Percentiles rank a stretch among this genome's conserved stretches.
phyloP scores from a whole-genome alignment of 2,329 filamentous ascomycete genomes.

The Cercospora zeae-maydis region DNA sequence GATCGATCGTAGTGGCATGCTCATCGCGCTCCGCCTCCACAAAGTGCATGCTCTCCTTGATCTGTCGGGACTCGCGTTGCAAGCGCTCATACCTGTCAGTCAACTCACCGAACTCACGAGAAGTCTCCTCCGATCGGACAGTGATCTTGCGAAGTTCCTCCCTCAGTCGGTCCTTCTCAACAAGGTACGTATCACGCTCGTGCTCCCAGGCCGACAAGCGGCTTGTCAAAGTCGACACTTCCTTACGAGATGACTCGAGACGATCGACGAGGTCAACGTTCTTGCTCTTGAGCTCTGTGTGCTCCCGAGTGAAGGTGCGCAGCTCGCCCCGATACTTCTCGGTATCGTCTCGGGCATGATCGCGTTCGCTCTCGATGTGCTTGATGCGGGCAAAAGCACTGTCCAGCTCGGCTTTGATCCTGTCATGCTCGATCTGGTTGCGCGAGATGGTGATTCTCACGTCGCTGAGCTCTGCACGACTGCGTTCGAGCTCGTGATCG shows the following conservation, averaged over 20 bases:
- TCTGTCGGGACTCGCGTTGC: constrained; percentile 28
- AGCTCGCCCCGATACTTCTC: constrained; percentile 31
- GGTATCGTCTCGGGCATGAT: constrained; percentile 27
- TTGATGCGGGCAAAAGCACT: constrained; percentile 22
- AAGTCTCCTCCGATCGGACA: constrained; percentile 25
- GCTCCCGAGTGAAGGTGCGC: constrained; percentile 30
- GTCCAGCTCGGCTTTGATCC: constrained; percentile 28
- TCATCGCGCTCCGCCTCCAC: constrained; percentile 34
- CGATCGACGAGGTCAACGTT: constrained; percentile 26
- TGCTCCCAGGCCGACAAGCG: constrained; percentile 29
- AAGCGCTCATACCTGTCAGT: constrained; percentile 29
- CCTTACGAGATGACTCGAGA: constrained; percentile 29
- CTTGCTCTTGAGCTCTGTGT: constrained; percentile 29
- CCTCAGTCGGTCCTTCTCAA: constrained; percentile 32
- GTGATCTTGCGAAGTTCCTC: constrained; percentile 31
- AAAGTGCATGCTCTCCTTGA: constrained; percentile 28
- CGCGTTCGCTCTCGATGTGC: constrained; percentile 28
- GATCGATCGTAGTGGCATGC: constrained; percentile 29
- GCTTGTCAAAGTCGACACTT: constrained; percentile 27
- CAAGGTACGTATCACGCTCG: constrained; percentile 27
- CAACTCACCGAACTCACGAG: constrained; percentile 25
- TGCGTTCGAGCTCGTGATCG: constrained; percentile 30
- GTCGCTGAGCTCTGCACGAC: constrained; percentile 27
- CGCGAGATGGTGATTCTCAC: constrained; percentile 24
- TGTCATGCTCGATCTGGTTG: constrained; percentile 29